Conservation (phyloP, 2,329 filamentous ascomycete species). For the Remersonia thermophila region DNA sequence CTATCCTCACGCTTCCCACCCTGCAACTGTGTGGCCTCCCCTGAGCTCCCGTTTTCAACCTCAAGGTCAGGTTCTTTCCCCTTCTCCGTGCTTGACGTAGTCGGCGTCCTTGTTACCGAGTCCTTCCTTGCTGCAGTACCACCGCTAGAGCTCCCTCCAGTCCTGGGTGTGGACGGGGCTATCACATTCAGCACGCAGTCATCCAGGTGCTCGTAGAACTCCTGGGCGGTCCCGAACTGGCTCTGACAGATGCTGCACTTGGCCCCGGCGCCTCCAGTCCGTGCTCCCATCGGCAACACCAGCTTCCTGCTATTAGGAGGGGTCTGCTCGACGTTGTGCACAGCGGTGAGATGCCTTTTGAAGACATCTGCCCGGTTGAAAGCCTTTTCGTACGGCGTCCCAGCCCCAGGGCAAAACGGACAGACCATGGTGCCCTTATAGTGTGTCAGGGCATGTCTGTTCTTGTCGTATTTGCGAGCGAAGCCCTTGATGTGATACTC, state of each 20-base stretch:
- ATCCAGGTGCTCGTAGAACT: conserved; percentile 93
- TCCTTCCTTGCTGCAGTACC: conserved; percentile 16
- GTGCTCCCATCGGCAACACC: conserved; percentile 25
- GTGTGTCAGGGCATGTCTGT: conserved; percentile 87
- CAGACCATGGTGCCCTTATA: conserved; percentile 98
- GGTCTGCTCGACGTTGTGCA: conserved; percentile 89
- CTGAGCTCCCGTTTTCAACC: conserved; percentile 3
- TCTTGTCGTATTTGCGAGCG: conserved; percentile 95
- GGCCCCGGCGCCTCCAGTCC: conserved; percentile 38
- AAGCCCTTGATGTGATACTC: conserved; percentile 93
- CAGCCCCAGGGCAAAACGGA: conserved; percentile 83
- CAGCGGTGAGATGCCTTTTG: conserved; percentile 85
- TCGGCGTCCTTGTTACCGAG: conserved; percentile 17
- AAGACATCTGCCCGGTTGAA: conserved; percentile 97
- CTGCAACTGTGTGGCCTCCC: conserved; percentile 3
- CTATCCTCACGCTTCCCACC: conserved; percentile 4
- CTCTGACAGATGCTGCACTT: conserved; percentile 84
- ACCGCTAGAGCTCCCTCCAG: conserved; percentile 13
- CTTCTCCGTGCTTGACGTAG: conserved; percentile 18
- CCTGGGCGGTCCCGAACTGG: conserved; percentile 71
- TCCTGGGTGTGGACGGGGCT: conserved; percentile 32
- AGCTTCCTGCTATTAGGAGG: conserved; percentile 79
- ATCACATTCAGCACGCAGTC: conserved; percentile 50
- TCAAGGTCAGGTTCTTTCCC: conserved; percentile 14
- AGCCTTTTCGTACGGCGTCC: conserved; percentile 79